Base-by-base conservation (phyloP, 495 filamentous ascomycete species). In the Penicillium diatomitis region DNA sequence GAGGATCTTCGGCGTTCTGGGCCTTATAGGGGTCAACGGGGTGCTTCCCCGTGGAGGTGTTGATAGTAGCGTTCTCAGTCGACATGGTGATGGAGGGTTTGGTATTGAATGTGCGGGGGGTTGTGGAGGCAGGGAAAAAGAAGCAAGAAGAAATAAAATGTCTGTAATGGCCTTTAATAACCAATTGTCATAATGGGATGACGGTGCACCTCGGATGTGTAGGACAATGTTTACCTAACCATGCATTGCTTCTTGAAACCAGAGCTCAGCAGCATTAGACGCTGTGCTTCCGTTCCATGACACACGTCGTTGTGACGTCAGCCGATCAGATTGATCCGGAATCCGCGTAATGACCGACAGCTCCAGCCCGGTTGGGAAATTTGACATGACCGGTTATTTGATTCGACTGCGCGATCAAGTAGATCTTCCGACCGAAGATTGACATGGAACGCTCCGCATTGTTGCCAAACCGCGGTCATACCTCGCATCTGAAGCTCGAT, bases 11-110 rank as follows among this genome's bases (percentile, higher is more conserved):
- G 6, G 62, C 72, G 68, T 88, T 94, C 68, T 84, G 82, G 46
- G 73, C 61, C 59, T 80, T 89, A 76, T 94, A 96, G 0, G 90
- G 90, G 62, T 95, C 91, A 35, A 85, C 76, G 40, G 78, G 64
- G 63, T 82, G 75, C 58, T 55, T 63, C 47, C 75, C 78, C 30
- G 78, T 81, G 46, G 75, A 68, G 35, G 85, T 72, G 65, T 85
- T 85, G 62, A 80, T 79, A 62, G 61, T 56, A 31, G 57, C 50
- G 35, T 49, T 38, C 35, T 52, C 31, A 49, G 68, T 64, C 68
- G 20, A 20, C 20, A 20, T 20, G 20, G 20, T 20, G 20, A 71
- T 71, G 33, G 12, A 57, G 62, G 30, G 10, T 44, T 45, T 2
- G 39, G 27, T 42, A 20, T 20, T 20, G 20, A 20, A 20, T 20